A percentile compares a stretch with the other conserved stretches of the same genome.
phyloP scores from a whole-genome alignment of 2,329 filamentous ascomycete genomes.

The Raffaelea ambrosiae region DNA sequence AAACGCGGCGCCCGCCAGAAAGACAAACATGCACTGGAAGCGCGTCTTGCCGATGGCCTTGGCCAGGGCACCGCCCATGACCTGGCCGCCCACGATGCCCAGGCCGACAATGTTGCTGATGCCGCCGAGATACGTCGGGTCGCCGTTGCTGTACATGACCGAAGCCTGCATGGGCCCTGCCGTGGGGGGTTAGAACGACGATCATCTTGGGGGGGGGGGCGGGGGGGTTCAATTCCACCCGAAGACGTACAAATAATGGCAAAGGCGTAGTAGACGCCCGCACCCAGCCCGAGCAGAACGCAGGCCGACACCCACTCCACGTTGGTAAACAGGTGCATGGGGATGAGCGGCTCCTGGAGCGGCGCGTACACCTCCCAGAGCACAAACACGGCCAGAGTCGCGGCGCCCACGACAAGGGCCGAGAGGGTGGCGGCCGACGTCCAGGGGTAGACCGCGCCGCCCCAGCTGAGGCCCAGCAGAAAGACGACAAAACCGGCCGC shows the following conservation, averaged over 20 bases:
- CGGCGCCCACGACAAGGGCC: conserved; percentile 11
- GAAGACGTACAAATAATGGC: conserved; percentile 18
- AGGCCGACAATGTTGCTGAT: conserved; percentile 15
- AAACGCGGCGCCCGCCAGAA: conserved; percentile 15
- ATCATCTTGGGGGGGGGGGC: too few species aligned
- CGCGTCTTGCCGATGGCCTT: conserved; percentile 13
- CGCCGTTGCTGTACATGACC: conserved; percentile 15
- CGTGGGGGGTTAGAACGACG: too few species aligned
- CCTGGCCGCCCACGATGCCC: conserved; percentile 18
- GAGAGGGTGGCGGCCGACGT: conserved; percentile 24
- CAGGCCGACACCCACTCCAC: conserved; percentile 18
- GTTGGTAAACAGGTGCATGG: conserved; percentile 25
- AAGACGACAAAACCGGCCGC: conserved; percentile 37
- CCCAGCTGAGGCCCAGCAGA: conserved; percentile 40
- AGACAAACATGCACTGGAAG: conserved; percentile 17
- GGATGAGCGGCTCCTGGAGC: conserved; percentile 22
- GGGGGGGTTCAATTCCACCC: too few species aligned
- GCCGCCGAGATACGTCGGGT: conserved; percentile 12
- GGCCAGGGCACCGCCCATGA: conserved; percentile 17
- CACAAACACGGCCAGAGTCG: conserved; percentile 12
- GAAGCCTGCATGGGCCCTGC: conserved; percentile 19
- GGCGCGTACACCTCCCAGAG: conserved; percentile 23
- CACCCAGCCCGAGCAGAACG: conserved; percentile 21
- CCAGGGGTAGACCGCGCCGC: conserved; percentile 24
- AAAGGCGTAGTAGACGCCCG: conserved; percentile 24